Base-by-base conservation (phyloP, 257 asterid species). In the Solanum gandarillasii region DNA sequence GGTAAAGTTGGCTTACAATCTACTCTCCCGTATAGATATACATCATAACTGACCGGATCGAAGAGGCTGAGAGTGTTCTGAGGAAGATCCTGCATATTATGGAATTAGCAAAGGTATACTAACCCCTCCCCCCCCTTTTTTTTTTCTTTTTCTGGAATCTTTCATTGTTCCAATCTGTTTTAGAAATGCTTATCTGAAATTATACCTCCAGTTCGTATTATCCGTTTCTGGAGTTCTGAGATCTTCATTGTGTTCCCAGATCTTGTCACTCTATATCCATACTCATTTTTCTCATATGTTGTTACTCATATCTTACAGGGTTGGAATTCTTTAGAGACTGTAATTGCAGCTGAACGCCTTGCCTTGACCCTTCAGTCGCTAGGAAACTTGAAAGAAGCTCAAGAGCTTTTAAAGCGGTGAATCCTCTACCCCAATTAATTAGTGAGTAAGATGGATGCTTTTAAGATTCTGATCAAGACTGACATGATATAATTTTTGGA, bases 341-440 rank as follows among this genome's bases (percentile, higher is more conserved):
- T 95, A 88, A 60, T 92, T 91, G 94, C 96, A 89, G 98, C 98
- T 84, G 98, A 95, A 89, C 93, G 95, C 89, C 98, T 97, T 86
- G 98, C 99, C 35, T 87, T 93, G 88, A 91, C 95, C 88, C 93
- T 95, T 76, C 96, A 93, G 91, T 90, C 91, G 32, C 89, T 90
- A 62, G 98, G 98, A 87, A 90, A 86, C 84, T 89, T 97, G 86
- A 92, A 65, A 88, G 98, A 97, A 91, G 95, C 99, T 29, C 97
- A 92, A 89, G 95, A 94, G 88, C 95, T 97, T 68, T 88, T 97
- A 71, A 92, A 94, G 89, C 91, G 98, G 99, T 97, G 90, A 72
- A 32, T 88, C 87, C 12, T 32, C 65, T 86, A 41, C 25, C 89
- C 83, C 4, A 39, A 60, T 60, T 86, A 85, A 87, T 62, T 83